Percentiles rank a stretch among this genome's conserved stretches.
Evolutionary conservation across 768 basidiomycete genomes (phyloP).

Genomic region (Termitomyces sp.): DNA sequence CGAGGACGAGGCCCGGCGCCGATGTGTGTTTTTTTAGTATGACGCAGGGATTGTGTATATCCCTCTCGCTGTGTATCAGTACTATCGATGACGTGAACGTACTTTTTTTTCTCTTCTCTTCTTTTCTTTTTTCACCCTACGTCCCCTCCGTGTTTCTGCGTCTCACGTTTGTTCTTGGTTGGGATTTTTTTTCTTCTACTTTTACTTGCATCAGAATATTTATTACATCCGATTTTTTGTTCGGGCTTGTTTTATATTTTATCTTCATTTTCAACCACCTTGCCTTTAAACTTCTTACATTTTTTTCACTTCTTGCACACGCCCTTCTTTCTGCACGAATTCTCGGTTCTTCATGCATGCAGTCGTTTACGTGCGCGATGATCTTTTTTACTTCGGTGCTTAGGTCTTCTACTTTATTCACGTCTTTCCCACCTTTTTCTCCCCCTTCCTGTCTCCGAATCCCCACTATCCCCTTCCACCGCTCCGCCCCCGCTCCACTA

Average conservation of each 20-base stretch:
- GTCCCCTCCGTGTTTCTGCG: not conserved
- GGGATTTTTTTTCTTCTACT: not conserved
- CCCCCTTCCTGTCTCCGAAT: not conserved
- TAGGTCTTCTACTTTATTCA: not conserved
- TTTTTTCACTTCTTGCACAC: not conserved
- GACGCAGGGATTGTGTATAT: not conserved
- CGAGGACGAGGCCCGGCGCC: not conserved
- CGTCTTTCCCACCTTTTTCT: too few relatives aligned
- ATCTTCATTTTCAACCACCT: not conserved
- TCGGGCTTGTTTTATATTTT: not conserved
- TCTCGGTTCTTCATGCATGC: not conserved
- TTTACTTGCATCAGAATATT: not conserved
- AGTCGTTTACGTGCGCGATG: not conserved
- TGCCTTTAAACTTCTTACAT: not conserved
- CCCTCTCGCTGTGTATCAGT: slow-evolving; percentile 1
- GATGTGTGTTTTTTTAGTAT: slow-evolving; percentile 7
- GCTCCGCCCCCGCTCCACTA: not conserved
- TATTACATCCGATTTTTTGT: not conserved
- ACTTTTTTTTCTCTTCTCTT: not conserved
- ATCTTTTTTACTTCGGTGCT: not conserved
- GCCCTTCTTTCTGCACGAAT: not conserved
- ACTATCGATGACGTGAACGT: not conserved
- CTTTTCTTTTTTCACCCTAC: not conserved
- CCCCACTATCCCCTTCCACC: not conserved
- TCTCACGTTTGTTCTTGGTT: not conserved